Evolutionary conservation across 2,329 filamentous ascomycete species (phyloP), one percentile per base, ranked within the genome.

Genomic region (Diaporthe vaccinii): DNA sequence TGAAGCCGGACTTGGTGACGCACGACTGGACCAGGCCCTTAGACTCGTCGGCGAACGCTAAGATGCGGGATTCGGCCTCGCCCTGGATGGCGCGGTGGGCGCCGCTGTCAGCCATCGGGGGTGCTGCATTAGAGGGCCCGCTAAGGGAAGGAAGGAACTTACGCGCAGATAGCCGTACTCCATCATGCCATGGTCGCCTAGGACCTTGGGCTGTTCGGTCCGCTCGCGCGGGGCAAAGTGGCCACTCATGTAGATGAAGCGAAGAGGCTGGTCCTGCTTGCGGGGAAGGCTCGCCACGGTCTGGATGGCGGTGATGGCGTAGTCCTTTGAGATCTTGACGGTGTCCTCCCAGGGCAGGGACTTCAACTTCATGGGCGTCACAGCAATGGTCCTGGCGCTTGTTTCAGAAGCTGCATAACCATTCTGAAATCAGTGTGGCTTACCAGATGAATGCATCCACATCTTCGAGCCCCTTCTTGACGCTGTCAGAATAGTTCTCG

Each of bases 371-470:
- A 77, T 72, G 39, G 81, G 81, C 0, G 79, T 81, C 22, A 83
- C 77, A 15, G 78, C 79, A 6, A 81, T 80, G 0, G 79, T 81
- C 81, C 80, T 82, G 55, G 17, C 7, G 6, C 14, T 20, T 17
- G 6, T 22, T 15, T 74, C 6, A 57, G 31, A 31, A 44, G 10
- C 20, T 58, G 17, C 15, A 22, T 58, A 0, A 1, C 6, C 34
- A 9, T 34, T 34, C 8, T 34, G 6, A 34, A 36, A 28, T 5
- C 5, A 12, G 39, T 22, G n/a, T n/a, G 31, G 2, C 9, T 39
- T 44, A 86, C 85, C 86, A 87, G 65, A 87, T 85, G 39, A 86
- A 87, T 10, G 83, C 85, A 44, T 83, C 81, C 1, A 86, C 86
- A 2, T 82, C 84, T 1, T 83, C 75, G 5, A 88, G 80, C 55